Conservation (phyloP, 805 yeast genomes). For the Ogataea populi-albae region DNA sequence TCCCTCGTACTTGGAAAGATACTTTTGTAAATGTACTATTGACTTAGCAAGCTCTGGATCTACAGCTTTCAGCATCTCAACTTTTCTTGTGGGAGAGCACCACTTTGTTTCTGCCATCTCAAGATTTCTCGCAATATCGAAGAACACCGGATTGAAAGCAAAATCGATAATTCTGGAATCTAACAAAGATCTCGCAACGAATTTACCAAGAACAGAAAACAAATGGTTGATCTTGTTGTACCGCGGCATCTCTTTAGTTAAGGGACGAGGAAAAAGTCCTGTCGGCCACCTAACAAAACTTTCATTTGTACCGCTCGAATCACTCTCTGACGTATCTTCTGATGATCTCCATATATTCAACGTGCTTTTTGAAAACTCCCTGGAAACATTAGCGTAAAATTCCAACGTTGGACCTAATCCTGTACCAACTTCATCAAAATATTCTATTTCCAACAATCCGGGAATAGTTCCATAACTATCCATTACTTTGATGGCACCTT, state of each 20-base stretch:
- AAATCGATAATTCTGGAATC: constrained; percentile 90
- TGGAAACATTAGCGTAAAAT: constrained; percentile 80
- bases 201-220: constrained; percentile 72
- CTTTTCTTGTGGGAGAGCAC: constrained; percentile 13
- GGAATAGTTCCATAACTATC: constrained; percentile 76
- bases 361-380: constrained; percentile 58
- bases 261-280: constrained; percentile 78
- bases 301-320: constrained; percentile 17
- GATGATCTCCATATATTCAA: constrained; percentile 66
- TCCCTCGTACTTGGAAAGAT: constrained; percentile 30
- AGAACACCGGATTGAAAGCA: constrained; percentile 67
- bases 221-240: constrained; percentile 45
- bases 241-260: constrained; percentile 28
- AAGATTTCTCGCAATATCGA: constrained; percentile 50
- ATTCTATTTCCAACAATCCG: constrained; percentile 81
- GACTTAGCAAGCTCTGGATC: constrained; percentile 63
- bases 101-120: constrained; percentile 8
- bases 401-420: constrained; percentile 96
- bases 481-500: constrained; percentile 76
- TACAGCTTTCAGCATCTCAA: constrained; percentile 44
- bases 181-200: constrained; percentile 80
- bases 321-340: constrained; percentile 11
- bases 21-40: constrained; percentile 45
- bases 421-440: constrained; percentile 88
- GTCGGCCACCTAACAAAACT: constrained; percentile 39